Percentiles rank a stretch among this genome's conserved stretches.
Evolutionary conservation across 2,329 filamentous ascomycete species (phyloP).

Genomic region (Fusarium sulawesiense): DNA sequence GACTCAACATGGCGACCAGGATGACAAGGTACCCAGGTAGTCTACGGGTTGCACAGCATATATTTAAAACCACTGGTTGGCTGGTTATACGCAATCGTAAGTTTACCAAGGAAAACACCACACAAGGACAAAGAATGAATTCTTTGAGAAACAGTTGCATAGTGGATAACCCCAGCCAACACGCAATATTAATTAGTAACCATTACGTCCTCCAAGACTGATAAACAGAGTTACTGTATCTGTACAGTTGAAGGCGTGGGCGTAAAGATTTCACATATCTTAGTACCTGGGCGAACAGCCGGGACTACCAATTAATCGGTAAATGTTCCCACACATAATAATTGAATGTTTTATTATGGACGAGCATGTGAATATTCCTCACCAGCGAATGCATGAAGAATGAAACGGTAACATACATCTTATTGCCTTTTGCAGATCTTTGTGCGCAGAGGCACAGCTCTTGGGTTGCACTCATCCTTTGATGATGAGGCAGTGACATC

Average conservation of each 20-base stretch:
- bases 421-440: not conserved
- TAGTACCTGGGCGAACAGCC: not conserved
- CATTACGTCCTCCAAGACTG: not conserved
- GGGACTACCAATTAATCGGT: not conserved
- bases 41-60: not conserved
- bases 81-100: slow-evolving; percentile 2
- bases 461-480: not conserved
- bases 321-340: not conserved
- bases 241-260: not conserved
- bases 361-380: not conserved
- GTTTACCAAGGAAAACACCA: not conserved
- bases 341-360: not conserved
- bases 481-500: not conserved
- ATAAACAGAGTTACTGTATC: not conserved
- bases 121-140: not conserved
- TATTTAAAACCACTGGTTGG: not conserved
- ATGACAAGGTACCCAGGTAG: not conserved
- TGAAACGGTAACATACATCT: not conserved
- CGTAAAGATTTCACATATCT: not conserved
- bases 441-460: not conserved
- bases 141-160: not conserved
- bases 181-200: not conserved
- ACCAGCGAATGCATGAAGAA: not conserved
- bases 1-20: not conserved
- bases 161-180: not conserved